Evolutionary conservation across 805 yeast genomes (phyloP).

Genomic region (Suhomyces kilbournensis): DNA sequence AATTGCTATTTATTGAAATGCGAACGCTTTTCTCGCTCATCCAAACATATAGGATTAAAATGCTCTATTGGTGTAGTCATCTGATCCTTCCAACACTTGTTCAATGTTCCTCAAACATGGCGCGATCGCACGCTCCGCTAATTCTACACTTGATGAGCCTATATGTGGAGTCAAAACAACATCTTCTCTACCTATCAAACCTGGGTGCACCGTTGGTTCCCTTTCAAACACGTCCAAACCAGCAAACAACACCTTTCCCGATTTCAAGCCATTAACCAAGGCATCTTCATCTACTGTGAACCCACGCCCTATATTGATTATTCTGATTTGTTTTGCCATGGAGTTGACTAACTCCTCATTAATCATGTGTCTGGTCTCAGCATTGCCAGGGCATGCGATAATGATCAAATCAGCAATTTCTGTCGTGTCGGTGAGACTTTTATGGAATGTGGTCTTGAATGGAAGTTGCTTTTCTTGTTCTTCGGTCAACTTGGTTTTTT

Average conservation of each 20-base stretch:
- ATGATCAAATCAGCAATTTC: conserved; percentile 24
- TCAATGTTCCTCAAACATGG: conserved; percentile 16
- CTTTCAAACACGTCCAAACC: conserved; percentile 27
- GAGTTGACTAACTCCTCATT: conserved; percentile 11
- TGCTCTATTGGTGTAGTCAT: neutral
- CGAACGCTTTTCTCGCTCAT: neutral
- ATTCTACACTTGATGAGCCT: conserved; percentile 22
- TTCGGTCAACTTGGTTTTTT: conserved; percentile 13
- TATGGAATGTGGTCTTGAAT: conserved; percentile 18
- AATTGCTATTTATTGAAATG: neutral
- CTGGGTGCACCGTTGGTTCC: conserved; percentile 21
- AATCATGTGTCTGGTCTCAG: conserved; percentile 18
- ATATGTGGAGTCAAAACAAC: conserved; percentile 26
- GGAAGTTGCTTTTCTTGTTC: conserved; percentile 14
- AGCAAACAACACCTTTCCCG: conserved; percentile 24
- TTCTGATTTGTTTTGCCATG: conserved; percentile 18
- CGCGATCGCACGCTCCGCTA: conserved; percentile 3
- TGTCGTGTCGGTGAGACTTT: conserved; percentile 13
- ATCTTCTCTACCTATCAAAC: conserved; percentile 19
- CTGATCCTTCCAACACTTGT: conserved; percentile 9
- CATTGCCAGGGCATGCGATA: conserved; percentile 25
- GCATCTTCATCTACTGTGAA: conserved; percentile 24
- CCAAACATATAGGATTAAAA: neutral
- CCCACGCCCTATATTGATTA: conserved; percentile 26
- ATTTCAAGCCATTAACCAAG: conserved; percentile 19